These are phyloP conservation scores for Biscogniauxia mediterranea DNA, from an alignment of 2,329 filamentous ascomycete genomes.

Conservation along the genomic window DNA sequence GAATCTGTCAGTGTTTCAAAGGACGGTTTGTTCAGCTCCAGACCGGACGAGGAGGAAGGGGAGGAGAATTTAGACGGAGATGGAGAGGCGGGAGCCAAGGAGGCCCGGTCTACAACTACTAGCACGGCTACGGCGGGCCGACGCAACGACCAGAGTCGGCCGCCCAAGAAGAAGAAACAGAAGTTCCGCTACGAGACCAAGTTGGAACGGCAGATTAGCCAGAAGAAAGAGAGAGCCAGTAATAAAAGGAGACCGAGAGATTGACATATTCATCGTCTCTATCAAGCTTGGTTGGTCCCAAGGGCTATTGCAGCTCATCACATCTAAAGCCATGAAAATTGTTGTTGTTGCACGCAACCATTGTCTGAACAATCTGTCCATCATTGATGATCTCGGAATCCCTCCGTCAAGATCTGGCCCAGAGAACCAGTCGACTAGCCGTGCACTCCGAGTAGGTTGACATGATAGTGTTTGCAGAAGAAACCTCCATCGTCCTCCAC, in stretches of 20 bases:
- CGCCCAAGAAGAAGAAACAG: slow-evolving; percentile 76
- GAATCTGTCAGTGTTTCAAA: slow-evolving; percentile 81
- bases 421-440: slow-evolving; percentile 21
- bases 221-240: slow-evolving; percentile 69
- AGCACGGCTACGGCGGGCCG: slow-evolving; percentile 16
- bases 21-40: slow-evolving; percentile 61
- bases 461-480: slow-evolving; percentile 20
- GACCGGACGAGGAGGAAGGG: slow-evolving; percentile 42
- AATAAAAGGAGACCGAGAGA: slow-evolving; percentile 39
- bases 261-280: slow-evolving; percentile 24
- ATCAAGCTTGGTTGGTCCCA: slow-evolving; percentile 14
- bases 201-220: slow-evolving; percentile 72
- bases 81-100: slow-evolving; percentile 35
- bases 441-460: slow-evolving; percentile 21
- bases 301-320: slow-evolving; percentile 17
- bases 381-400: slow-evolving; percentile 14
- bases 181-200: slow-evolving; percentile 95
- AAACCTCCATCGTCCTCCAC: slow-evolving; percentile 19
- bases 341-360: slow-evolving; percentile 1
- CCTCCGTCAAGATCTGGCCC: slow-evolving; percentile 14
- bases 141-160: slow-evolving; percentile 52
- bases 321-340: slow-evolving; percentile 15
- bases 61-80: slow-evolving; percentile 23
- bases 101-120: slow-evolving; percentile 26
- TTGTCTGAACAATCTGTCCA: slow-evolving; percentile 10